A percentile compares a stretch with the other conserved stretches of the same genome.
phyloP scores from a whole-genome alignment of 2,329 filamentous ascomycete genomes.

The Mollisiaceae sp. region DNA sequence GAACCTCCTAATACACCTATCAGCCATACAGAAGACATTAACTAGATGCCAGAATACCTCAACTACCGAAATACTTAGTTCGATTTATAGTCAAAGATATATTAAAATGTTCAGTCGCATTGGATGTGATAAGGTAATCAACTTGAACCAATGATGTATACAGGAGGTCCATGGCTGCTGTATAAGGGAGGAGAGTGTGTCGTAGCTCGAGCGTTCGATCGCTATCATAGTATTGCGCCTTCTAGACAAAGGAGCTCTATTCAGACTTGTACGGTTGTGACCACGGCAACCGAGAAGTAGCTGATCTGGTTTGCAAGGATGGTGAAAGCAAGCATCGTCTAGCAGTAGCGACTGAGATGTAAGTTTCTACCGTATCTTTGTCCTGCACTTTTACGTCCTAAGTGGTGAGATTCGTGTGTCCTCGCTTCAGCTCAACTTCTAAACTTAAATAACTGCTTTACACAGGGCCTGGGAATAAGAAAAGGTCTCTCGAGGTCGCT shows the following conservation, averaged over 20 bases:
- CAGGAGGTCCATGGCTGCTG: neutral
- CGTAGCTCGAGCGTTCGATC: too few relatives aligned
- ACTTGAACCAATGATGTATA: neutral
- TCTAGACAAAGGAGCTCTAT: too few relatives aligned
- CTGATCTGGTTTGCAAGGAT: too few relatives aligned
- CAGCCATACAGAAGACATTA: too few relatives aligned
- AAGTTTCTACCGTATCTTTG: neutral
- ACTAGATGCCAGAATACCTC: too few relatives aligned
- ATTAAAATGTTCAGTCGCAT: neutral
- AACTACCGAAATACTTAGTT: too few relatives aligned
- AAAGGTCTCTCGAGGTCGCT: neutral
- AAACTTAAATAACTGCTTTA: neutral
- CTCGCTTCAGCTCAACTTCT: neutral
- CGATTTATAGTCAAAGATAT: neutral
- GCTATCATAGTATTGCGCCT: too few relatives aligned
- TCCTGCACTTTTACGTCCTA: neutral
- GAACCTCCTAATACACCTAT: too few relatives aligned
- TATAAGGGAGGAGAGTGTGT: neutral
- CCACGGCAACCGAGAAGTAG: too few relatives aligned
- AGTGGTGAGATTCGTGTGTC: neutral
- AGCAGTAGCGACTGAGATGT: too few relatives aligned
- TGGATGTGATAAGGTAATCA: neutral
- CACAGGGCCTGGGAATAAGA: neutral
- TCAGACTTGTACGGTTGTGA: too few relatives aligned
- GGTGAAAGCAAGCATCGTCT: too few relatives aligned